Evolutionary conservation across 192 early-diverging fungal genomes (phyloP).

Genomic region (Umbelopsis ramanniana): DNA sequence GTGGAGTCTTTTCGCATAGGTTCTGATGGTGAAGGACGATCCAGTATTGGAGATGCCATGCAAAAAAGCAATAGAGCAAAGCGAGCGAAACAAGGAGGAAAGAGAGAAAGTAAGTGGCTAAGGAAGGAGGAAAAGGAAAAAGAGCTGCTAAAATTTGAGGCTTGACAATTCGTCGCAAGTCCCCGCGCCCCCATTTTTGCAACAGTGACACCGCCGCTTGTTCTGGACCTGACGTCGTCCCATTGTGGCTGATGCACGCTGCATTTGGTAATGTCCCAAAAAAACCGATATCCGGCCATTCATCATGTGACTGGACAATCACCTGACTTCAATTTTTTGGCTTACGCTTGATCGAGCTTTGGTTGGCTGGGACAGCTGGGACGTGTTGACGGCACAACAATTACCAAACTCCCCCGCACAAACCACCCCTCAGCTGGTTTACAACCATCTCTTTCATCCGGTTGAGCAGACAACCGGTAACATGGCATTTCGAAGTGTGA

Average conservation of each 20-base stretch:
- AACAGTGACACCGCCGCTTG: background rate
- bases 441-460: conserved; percentile 23
- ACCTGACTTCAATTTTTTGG: conserved; percentile 13
- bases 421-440: conserved; percentile 12
- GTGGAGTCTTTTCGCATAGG: conserved; percentile 16
- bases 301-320: conserved; percentile 3
- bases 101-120: background rate
- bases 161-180: background rate
- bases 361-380: conserved; percentile 1
- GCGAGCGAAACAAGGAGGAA: background rate
- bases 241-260: conserved; percentile 19
- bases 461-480: conserved; percentile 23
- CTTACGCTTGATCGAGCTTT: background rate
- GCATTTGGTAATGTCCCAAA: background rate
- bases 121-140: background rate
- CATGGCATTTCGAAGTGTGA: conserved; percentile 24
- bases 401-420: background rate
- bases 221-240: conserved; percentile 18
- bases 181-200: conserved; percentile 23
- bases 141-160: background rate
- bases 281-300: too few species aligned
- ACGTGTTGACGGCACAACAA: conserved; percentile 21
- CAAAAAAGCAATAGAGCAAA: background rate
- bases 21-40: background rate
- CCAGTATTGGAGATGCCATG: background rate